Percentiles rank a stretch among this genome's conserved stretches.
phyloP scores from a whole-genome alignment of 2,329 filamentous ascomycete genomes.

The Huntiella savannae region DNA sequence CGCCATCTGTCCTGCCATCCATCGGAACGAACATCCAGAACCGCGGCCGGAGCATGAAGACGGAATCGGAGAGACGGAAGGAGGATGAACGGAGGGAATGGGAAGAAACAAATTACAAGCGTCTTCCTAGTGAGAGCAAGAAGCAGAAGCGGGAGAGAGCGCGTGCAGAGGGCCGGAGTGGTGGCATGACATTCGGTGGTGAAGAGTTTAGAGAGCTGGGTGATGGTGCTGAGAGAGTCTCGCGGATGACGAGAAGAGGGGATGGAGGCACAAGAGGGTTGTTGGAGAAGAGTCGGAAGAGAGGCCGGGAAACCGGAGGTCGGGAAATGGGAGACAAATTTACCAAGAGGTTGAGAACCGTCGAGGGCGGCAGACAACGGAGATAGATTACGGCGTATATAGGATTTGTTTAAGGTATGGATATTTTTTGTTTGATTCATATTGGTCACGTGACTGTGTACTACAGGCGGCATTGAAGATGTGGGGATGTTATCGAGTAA shows the following conservation, averaged over 20 bases:
- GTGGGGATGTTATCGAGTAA: slow-evolving; percentile 6
- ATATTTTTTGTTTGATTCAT: background rate
- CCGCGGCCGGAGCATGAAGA: slow-evolving; percentile 63
- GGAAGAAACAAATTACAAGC: slow-evolving; percentile 82
- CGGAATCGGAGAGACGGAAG: slow-evolving; percentile 51
- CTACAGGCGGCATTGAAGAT: too few species aligned
- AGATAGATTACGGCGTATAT: slow-evolving; percentile 1
- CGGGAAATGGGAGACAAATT: slow-evolving; percentile 54
- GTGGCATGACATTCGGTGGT: slow-evolving; percentile 57
- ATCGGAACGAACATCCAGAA: slow-evolving; percentile 77
- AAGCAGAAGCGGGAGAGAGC: slow-evolving; percentile 56
- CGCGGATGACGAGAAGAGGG: slow-evolving; percentile 55
- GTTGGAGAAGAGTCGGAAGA: slow-evolving; percentile 74
- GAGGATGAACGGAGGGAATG: slow-evolving; percentile 69
- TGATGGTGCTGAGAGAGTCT: slow-evolving; percentile 72
- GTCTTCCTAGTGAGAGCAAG: slow-evolving; percentile 71
- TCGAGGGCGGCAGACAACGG: slow-evolving; percentile 26
- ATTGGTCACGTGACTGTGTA: background rate
- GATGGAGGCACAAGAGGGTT: slow-evolving; percentile 38
- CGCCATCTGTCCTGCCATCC: slow-evolving; percentile 68
- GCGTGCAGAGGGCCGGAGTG: slow-evolving; percentile 18
- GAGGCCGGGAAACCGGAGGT: slow-evolving; percentile 47
- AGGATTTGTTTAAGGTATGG: background rate
- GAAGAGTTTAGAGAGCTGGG: slow-evolving; percentile 84
- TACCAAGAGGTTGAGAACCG: slow-evolving; percentile 45